A percentile compares a stretch with the other conserved stretches of the same genome.
phyloP scores from a whole-genome alignment of 352 stramenopile genomes.

The Elongisporangium senticosum region DNA sequence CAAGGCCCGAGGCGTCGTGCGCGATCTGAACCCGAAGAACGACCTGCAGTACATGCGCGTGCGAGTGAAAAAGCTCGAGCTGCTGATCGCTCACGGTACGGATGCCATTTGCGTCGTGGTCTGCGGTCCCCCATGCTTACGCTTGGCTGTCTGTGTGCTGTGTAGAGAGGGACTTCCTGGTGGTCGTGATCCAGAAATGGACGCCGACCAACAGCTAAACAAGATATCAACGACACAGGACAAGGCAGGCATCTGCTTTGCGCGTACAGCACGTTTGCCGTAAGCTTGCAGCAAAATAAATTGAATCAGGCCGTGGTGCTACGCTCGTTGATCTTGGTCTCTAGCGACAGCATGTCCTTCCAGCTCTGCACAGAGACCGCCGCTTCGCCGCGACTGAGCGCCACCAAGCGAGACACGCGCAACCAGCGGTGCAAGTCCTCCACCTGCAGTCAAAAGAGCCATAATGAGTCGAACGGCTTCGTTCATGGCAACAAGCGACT shows the following conservation, averaged over 20 bases:
- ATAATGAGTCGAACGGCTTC: constrained; percentile 3
- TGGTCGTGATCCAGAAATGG: constrained; percentile 94
- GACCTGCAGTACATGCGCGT: constrained; percentile 93
- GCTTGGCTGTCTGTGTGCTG: not conserved
- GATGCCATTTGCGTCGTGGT: not conserved
- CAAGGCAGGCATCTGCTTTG: constrained; percentile 4
- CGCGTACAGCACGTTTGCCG: constrained; percentile 4
- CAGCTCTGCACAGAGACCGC: constrained; percentile 38
- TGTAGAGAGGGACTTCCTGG: constrained; percentile 89
- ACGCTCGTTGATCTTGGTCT: constrained; percentile 36
- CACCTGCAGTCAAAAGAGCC: constrained; percentile 24
- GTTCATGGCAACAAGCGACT: not conserved
- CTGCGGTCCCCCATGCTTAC: not conserved
- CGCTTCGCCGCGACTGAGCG: constrained; percentile 56
- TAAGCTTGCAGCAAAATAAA: constrained; percentile 1
- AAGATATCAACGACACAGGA: not conserved
- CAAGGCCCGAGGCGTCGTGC: constrained; percentile 88
- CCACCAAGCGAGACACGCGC: constrained; percentile 59
- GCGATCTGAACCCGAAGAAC: constrained; percentile 94
- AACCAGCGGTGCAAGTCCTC: constrained; percentile 79
- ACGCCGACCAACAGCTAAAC: constrained; percentile 29
- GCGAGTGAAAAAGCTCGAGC: constrained; percentile 89
- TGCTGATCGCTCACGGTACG: constrained; percentile 89
- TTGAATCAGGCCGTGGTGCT: constrained; percentile 1
- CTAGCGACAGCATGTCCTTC: constrained; percentile 56